These are phyloP conservation scores for Xerocomus amazonicus DNA, from an alignment of 1,284 basidiomycete species.

Conservation along the genomic window DNA sequence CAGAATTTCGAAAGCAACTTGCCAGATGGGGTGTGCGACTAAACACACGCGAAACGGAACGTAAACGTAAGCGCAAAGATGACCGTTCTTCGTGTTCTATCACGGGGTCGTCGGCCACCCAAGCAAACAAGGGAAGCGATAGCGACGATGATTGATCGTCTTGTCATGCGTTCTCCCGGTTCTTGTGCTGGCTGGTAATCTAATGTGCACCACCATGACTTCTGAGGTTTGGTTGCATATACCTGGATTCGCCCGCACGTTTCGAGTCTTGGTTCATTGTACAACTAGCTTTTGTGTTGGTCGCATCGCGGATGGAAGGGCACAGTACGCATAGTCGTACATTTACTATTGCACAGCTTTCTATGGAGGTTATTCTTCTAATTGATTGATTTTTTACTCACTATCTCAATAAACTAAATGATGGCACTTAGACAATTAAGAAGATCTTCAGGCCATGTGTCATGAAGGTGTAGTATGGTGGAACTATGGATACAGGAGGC, in stretches of 20 bases:
- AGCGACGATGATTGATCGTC: constrained; percentile 23
- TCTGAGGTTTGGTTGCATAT: constrained; percentile 3
- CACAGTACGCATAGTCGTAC: constrained; percentile 1
- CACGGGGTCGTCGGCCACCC: constrained; percentile 3
- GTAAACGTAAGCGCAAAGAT: constrained; percentile 54
- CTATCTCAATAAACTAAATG: neutral
- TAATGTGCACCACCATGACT: neutral
- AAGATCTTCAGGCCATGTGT: neutral
- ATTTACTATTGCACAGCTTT: constrained; percentile 10
- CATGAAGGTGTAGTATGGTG: too few species aligned
- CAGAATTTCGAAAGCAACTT: constrained; percentile 46
- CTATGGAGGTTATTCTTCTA: constrained; percentile 11
- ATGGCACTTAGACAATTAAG: too few species aligned
- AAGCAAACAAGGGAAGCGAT: constrained; percentile 18
- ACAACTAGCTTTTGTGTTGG: constrained; percentile 9
- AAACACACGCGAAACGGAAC: constrained; percentile 67
- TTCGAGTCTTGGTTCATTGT: constrained; percentile 14
- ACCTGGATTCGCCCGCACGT: constrained; percentile 4
- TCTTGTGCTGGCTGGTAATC: neutral
- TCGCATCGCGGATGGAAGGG: constrained; percentile 5
- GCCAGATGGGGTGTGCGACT: constrained; percentile 66
- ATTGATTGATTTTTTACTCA: constrained; percentile 7
- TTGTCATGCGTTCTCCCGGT: neutral
- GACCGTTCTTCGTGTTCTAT: constrained; percentile 9
- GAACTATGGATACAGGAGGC: too few species aligned